These are phyloP conservation scores for Ganoderma multipileum DNA, from an alignment of 1,284 basidiomycete species.

Conservation along the genomic window DNA sequence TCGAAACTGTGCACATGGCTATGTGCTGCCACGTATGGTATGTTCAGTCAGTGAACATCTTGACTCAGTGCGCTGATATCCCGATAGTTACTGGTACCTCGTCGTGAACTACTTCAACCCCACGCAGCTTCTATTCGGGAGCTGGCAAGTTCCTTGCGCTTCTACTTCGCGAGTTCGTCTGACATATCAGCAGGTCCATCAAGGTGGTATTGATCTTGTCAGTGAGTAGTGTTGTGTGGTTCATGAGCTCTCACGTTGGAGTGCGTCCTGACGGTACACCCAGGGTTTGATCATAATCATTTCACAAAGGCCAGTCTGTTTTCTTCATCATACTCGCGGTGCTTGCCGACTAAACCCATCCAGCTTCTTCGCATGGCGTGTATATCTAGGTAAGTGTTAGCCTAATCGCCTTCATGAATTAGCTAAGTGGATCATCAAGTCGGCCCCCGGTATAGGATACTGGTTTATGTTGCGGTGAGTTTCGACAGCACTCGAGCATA, in stretches of 20 bases:
- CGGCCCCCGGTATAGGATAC: slow-evolving; percentile 1
- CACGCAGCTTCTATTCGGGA: slow-evolving; percentile 1
- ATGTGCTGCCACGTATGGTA: slow-evolving; percentile 8
- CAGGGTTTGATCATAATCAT: slow-evolving; percentile 12
- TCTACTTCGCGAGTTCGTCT: background rate
- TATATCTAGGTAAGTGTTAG: slow-evolving; percentile 4
- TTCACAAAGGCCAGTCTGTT: slow-evolving; percentile 4
- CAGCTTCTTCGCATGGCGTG: slow-evolving; percentile 14
- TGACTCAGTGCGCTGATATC: background rate
- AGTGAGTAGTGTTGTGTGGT: background rate
- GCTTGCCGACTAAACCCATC: background rate
- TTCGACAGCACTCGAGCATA: background rate
- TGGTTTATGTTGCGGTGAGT: slow-evolving; percentile 10
- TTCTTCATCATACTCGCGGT: background rate
- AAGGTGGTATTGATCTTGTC: slow-evolving; percentile 14
- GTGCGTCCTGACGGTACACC: background rate
- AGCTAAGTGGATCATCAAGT: background rate
- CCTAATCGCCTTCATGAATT: too few species aligned
- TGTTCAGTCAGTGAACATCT: background rate
- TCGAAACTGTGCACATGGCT: slow-evolving; percentile 13
- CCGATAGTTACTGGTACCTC: slow-evolving; percentile 10
- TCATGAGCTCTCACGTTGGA: background rate
- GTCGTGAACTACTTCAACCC: slow-evolving; percentile 7
- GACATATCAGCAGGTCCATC: slow-evolving; percentile 8
- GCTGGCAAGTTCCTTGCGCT: background rate